Conservation (phyloP, 2,329 filamentous ascomycete genomes). For the Monilinia fructicola region DNA sequence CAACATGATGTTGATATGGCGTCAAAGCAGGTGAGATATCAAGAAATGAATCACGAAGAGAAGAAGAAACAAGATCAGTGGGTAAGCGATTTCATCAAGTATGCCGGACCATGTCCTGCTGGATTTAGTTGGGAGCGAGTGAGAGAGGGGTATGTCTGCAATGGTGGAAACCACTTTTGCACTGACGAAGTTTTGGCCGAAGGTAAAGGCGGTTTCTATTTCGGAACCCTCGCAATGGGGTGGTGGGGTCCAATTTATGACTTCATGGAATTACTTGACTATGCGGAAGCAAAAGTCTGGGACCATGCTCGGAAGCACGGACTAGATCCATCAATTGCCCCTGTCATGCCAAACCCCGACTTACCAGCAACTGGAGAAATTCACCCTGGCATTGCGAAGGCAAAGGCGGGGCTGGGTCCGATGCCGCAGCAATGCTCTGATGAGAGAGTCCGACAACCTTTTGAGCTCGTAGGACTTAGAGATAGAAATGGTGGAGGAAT, state of each 20-base stretch:
- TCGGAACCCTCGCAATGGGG: background rate
- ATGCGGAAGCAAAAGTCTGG: background rate
- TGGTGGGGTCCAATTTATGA: conserved; percentile 17
- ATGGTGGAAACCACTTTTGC: conserved; percentile 27
- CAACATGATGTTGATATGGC: conserved; percentile 28
- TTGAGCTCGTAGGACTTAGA: background rate
- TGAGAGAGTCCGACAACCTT: background rate
- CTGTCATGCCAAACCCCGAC: background rate
- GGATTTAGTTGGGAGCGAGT: conserved; percentile 25
- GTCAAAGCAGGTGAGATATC: conserved; percentile 25
- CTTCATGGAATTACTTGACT: fast-evolving
- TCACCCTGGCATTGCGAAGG: conserved; percentile 16
- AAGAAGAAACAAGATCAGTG: conserved; percentile 30
- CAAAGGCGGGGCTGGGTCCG: background rate
- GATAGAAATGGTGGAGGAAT: background rate
- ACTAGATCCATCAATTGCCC: background rate
- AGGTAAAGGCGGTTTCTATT: conserved; percentile 29
- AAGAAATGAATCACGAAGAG: conserved; percentile 24
- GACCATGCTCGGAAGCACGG: background rate
- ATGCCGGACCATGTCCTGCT: conserved; percentile 25
- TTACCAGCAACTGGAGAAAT: background rate
- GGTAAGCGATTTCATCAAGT: conserved; percentile 22
- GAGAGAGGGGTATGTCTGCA: conserved; percentile 30
- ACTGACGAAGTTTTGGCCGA: conserved; percentile 31
- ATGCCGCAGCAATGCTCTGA: background rate